Conservation (phyloP, 306 rosid genomes). For the Fragaria iinumae region DNA sequence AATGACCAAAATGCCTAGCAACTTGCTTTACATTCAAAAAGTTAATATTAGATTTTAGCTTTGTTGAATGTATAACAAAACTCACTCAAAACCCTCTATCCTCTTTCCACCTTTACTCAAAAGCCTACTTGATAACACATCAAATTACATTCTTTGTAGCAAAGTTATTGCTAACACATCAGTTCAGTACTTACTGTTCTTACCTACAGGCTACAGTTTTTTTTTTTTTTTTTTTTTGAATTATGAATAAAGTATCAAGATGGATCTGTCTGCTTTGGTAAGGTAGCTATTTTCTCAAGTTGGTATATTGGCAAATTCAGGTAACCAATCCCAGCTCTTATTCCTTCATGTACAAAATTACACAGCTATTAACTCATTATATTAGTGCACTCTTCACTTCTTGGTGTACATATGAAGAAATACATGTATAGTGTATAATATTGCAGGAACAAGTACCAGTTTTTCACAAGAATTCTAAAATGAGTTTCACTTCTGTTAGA, state of each 20-base stretch:
- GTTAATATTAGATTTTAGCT: conserved; percentile 23
- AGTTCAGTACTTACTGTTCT: conserved; percentile 12
- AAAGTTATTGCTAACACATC: conserved; percentile 21
- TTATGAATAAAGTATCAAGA: conserved; percentile 26
- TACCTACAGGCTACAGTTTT: conserved; percentile 7
- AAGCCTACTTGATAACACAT: conserved; percentile 39
- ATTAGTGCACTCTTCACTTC: conserved; percentile 1
- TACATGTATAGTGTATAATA: not conserved
- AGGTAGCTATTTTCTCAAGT: conserved; percentile 64
- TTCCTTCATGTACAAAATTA: conserved; percentile 24
- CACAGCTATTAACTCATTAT: not conserved
- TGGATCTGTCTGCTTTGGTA: conserved; percentile 40
- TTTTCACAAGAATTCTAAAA: conserved; percentile 4
- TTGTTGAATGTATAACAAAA: conserved; percentile 28
- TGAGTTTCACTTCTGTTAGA: not conserved
- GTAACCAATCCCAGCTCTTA: conserved; percentile 44
- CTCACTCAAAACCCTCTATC: conserved; percentile 21
- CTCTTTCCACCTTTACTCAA: conserved; percentile 49
- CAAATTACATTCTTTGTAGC: conserved; percentile 24
- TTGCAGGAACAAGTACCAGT: not conserved
- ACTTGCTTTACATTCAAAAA: conserved; percentile 22
- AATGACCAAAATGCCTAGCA: conserved; percentile 35
- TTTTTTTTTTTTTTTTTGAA: not conserved
- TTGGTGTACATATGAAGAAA: conserved; percentile 15
- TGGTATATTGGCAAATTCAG: conserved; percentile 63